Conservation (phyloP, 169 alveolate genomes). For the Plasmodium sp. region DNA sequence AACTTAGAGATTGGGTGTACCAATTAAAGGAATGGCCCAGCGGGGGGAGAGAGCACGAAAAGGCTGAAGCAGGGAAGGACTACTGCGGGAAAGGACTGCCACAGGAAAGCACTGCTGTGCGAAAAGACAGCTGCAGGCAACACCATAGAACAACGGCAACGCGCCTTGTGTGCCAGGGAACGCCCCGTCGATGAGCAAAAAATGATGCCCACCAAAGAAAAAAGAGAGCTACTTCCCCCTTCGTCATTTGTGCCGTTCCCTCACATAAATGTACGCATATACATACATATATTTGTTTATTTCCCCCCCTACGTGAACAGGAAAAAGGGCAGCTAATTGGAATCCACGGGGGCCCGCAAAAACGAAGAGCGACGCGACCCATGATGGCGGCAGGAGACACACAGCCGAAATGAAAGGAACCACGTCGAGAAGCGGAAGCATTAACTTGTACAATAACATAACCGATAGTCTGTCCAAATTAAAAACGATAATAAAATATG, state of each 20-base stretch:
- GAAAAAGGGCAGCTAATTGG: not conserved
- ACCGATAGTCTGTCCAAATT: conserved; percentile 54
- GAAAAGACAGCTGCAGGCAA: not conserved
- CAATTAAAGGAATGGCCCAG: not conserved
- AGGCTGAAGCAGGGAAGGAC: too few relatives aligned
- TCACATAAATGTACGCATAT: not conserved
- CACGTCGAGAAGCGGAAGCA: not conserved
- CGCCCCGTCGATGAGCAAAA: not conserved
- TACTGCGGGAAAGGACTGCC: not conserved
- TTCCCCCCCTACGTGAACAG: not conserved
- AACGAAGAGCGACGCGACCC: not conserved
- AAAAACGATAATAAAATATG: conserved; percentile 59
- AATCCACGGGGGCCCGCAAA: not conserved
- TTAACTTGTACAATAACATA: conserved; percentile 27
- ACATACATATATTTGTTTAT: not conserved
- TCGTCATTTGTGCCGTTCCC: not conserved
- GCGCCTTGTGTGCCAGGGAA: not conserved
- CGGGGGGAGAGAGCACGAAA: not conserved
- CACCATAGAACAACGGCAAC: not conserved
- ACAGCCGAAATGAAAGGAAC: not conserved
- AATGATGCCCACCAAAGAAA: not conserved
- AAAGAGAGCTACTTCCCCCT: not conserved
- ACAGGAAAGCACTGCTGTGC: not conserved
- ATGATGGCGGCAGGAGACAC: not conserved
- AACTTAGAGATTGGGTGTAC: conserved; percentile 6